phyloP scores from a whole-genome alignment of 2,329 filamentous ascomycete genomes.

The Tolypocladium capitatum region DNA sequence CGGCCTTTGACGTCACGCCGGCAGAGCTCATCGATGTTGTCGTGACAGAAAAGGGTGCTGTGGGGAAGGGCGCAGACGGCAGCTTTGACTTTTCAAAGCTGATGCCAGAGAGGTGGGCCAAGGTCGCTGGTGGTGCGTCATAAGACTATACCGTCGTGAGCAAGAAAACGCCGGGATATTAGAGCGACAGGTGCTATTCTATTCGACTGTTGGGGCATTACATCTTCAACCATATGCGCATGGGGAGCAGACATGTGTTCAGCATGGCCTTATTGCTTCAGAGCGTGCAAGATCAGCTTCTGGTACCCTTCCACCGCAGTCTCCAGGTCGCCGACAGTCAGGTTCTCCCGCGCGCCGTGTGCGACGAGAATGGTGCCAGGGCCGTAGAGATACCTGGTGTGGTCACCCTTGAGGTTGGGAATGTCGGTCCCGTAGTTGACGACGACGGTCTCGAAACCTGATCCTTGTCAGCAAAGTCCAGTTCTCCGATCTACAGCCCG shows the following conservation, averaged over 20 bases:
- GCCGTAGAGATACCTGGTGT: slow-evolving; percentile 54
- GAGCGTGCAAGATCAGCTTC: slow-evolving; percentile 47
- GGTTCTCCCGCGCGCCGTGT: slow-evolving; percentile 69
- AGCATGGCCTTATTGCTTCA: slow-evolving; percentile 19
- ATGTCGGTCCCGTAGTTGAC: slow-evolving; percentile 94
- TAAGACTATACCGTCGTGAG: background rate
- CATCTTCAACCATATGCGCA: background rate
- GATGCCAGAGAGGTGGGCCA: slow-evolving; percentile 41
- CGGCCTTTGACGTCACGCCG: slow-evolving; percentile 91
- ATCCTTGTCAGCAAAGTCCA: slow-evolving; percentile 6
- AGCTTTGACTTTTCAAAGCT: slow-evolving; percentile 50
- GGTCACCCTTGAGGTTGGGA: slow-evolving; percentile 57
- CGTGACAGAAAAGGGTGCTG: slow-evolving; percentile 81
- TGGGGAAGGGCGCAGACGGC: slow-evolving; percentile 62
- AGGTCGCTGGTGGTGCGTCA: slow-evolving; percentile 9
- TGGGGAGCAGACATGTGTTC: background rate
- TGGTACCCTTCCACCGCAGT: slow-evolving; percentile 69
- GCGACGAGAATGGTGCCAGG: slow-evolving; percentile 72
- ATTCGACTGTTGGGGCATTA: background rate
- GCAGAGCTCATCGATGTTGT: slow-evolving; percentile 81
- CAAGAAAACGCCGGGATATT: background rate
- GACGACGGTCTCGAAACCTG: slow-evolving; percentile 66
- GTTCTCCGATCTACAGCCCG: background rate
- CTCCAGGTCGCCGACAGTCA: slow-evolving; percentile 65
- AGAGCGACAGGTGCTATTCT: background rate